Evolutionary conservation across 2,329 filamentous ascomycete species (phyloP).

Genomic region (Thyridium curvatum): DNA sequence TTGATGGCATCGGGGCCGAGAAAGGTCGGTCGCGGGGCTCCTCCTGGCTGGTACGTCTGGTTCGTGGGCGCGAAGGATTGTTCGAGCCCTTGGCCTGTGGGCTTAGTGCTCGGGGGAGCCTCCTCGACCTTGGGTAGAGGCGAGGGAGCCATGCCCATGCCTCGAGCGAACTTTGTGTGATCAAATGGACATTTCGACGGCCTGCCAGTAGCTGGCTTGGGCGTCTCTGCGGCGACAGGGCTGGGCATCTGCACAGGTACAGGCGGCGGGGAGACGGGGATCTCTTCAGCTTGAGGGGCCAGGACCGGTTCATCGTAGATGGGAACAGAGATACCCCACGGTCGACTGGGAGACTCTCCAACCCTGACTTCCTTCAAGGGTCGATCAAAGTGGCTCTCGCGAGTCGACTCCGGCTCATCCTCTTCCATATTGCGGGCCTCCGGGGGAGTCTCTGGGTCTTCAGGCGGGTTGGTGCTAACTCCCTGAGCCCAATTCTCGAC

Average conservation of each 20-base stretch:
- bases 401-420: conserved; percentile 46
- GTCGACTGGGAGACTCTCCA: conserved; percentile 85
- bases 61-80: conserved; percentile 14
- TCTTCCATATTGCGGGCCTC: conserved; percentile 26
- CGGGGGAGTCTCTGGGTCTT: conserved; percentile 11
- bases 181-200: conserved; percentile 52
- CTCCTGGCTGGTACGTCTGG: conserved; percentile 9
- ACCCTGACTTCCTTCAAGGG: conserved; percentile 85
- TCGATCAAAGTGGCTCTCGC: conserved; percentile 73
- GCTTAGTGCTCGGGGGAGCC: background rate
- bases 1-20: conserved; percentile 36
- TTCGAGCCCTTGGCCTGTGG: conserved; percentile 6
- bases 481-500: conserved; percentile 83
- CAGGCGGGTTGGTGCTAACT: conserved; percentile 51
- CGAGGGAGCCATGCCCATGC: conserved; percentile 3
- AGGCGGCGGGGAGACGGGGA: conserved; percentile 48
- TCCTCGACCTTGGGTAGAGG: conserved; percentile 5
- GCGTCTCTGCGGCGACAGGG: conserved; percentile 19
- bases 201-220: conserved; percentile 2
- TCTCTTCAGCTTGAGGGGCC: conserved; percentile 21
- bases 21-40: conserved; percentile 37
- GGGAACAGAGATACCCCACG: conserved; percentile 87
- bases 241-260: conserved; percentile 47
- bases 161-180: conserved; percentile 18
- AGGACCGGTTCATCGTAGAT: conserved; percentile 36